Evolutionary conservation across 225 moss, liverwort and hornwort genomes (phyloP).

Genomic region (Lunularia cruciata): DNA sequence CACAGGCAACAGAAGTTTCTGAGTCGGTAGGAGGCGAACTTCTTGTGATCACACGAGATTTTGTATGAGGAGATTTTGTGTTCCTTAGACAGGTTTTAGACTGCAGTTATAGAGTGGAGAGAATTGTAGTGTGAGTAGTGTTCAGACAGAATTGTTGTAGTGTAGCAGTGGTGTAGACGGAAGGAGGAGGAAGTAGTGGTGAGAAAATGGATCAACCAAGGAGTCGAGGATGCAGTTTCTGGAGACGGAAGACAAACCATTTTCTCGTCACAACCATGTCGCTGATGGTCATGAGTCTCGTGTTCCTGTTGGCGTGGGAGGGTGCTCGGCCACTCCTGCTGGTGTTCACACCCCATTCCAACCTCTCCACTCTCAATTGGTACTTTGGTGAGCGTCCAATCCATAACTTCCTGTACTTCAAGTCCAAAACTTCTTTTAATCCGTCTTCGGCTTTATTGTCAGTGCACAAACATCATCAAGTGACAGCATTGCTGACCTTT

Average conservation of each 20-base stretch:
- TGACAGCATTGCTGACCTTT: no score
- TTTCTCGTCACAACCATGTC: constrained; percentile 19
- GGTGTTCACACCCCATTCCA: neutral
- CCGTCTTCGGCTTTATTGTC: neutral
- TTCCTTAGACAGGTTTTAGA: no score
- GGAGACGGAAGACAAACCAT: constrained; percentile 12
- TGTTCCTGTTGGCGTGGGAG: constrained; percentile 30
- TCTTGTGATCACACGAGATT: neutral
- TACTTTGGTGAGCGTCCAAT: constrained; percentile 24
- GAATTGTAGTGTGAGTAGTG: neutral
- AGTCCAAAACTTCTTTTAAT: neutral
- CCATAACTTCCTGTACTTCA: neutral
- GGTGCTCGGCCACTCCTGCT: constrained; percentile 15
- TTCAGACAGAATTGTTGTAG: neutral
- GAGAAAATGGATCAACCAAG: constrained; percentile 9
- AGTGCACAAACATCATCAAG: neutral
- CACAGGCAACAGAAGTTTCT: neutral
- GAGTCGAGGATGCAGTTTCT: neutral
- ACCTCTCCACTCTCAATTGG: constrained; percentile 1
- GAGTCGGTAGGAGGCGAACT: neutral
- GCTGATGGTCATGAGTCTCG: constrained; percentile 25
- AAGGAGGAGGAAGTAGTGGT: neutral
- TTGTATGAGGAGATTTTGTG: neutral
- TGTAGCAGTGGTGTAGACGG: neutral
- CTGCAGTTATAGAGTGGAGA: neutral